Evolutionary conservation across 495 filamentous ascomycete genomes (phyloP).

Genomic region (Schizothecium vesticola): DNA sequence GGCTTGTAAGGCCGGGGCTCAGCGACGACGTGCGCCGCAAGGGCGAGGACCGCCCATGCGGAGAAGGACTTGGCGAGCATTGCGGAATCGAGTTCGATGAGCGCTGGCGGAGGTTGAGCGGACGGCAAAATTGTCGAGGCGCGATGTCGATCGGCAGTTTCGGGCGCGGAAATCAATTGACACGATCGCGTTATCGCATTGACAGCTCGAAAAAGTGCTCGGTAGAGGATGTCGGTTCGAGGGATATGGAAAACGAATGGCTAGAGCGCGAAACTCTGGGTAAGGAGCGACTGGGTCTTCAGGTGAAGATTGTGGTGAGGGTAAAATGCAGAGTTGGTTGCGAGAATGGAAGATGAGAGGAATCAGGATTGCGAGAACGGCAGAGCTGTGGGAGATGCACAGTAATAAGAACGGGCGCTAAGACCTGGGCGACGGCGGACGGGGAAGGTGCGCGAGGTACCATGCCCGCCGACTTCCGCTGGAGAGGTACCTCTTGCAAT

Average conservation of each 20-base stretch:
- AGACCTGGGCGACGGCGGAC: background rate
- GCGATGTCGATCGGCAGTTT: background rate
- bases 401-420: conserved; percentile 17
- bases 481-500: conserved; percentile 16
- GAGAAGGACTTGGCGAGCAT: conserved; percentile 39
- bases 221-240: background rate
- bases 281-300: conserved; percentile 27
- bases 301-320: conserved; percentile 9
- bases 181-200: background rate
- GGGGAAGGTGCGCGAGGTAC: conserved; percentile 10
- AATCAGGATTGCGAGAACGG: conserved; percentile 4
- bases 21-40: conserved; percentile 34
- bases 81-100: conserved; percentile 14
- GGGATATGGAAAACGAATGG: conserved; percentile 30
- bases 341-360: conserved; percentile 13
- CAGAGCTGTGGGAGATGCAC: conserved; percentile 3
- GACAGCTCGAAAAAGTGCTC: background rate
- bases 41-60: conserved; percentile 35
- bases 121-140: background rate
- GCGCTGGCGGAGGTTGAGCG: background rate
- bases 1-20: conserved; percentile 41
- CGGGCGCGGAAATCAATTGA: background rate
- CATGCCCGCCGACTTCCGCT: conserved; percentile 9
- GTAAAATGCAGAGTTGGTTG: conserved; percentile 4
- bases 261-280: conserved; percentile 27